Evolutionary conservation across 805 yeast species (phyloP).

Genomic region (Sugiyamaella qingdaonensis): DNA sequence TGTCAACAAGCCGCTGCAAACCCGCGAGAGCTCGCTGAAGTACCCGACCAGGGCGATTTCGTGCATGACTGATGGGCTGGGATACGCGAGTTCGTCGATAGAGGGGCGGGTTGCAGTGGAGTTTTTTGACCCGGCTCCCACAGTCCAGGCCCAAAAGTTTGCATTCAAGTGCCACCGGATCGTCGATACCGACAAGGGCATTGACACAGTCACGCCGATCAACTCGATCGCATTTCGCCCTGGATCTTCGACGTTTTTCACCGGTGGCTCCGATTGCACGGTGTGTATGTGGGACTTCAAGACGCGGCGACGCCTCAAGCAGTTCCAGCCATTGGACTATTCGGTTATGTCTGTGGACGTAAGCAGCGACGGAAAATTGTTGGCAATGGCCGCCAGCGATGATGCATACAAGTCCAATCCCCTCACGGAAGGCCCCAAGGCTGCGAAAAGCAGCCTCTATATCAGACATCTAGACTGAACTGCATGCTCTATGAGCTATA

Average conservation of each 20-base stretch:
- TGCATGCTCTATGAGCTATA: no score
- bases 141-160: conserved; percentile 45
- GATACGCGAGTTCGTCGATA: conserved; percentile 69
- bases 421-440: conserved; percentile 7
- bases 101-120: conserved; percentile 82
- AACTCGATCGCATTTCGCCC: conserved; percentile 45
- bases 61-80: conserved; percentile 47
- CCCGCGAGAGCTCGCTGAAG: conserved; percentile 60
- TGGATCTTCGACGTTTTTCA: conserved; percentile 38
- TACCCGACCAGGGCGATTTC: conserved; percentile 58
- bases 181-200: conserved; percentile 28
- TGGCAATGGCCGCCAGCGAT: conserved; percentile 48
- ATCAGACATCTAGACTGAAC: conserved; percentile 3
- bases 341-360: conserved; percentile 42
- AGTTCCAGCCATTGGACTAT: conserved; percentile 35
- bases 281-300: conserved; percentile 50
- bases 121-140: conserved; percentile 49
- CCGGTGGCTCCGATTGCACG: conserved; percentile 50
- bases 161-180: conserved; percentile 79
- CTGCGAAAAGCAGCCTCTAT: conserved; percentile 6
- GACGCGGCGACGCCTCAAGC: conserved; percentile 42
- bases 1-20: conserved; percentile 42
- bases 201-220: conserved; percentile 52
- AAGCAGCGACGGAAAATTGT: conserved; percentile 29
- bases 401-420: conserved; percentile 42